Percentiles rank a stretch among this genome's conserved stretches.
phyloP scores from a whole-genome alignment of 805 yeast genomes.

The Nakazawaea molendinolei region DNA sequence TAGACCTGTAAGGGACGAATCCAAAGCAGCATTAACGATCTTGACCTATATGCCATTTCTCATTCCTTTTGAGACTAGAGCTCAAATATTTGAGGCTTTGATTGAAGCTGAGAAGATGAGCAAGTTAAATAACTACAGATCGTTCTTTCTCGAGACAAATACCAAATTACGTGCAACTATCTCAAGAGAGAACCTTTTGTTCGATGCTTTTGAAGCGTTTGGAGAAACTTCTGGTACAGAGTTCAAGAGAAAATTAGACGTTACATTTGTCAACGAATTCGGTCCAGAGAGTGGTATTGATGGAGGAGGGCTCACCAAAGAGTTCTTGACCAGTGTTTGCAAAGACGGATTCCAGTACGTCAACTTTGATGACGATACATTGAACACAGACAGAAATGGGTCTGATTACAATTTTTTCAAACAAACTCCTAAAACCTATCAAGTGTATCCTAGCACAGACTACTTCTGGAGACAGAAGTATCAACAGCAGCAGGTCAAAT shows the following conservation, averaged over 20 bases:
- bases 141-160: constrained; percentile 1
- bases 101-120: constrained; percentile 44
- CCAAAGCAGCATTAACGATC: constrained; percentile 36
- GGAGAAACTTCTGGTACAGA: constrained; percentile 39
- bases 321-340: constrained; percentile 69
- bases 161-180: constrained; percentile 41
- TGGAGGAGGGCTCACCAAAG: constrained; percentile 96
- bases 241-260: constrained; percentile 55
- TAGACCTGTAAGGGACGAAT: constrained; percentile 10
- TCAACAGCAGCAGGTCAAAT: constrained; percentile 19
- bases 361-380: constrained; percentile 13
- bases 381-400: neutral
- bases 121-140: constrained; percentile 17
- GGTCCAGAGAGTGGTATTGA: constrained; percentile 90
- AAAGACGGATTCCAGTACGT: constrained; percentile 54
- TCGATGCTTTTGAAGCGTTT: constrained; percentile 66
- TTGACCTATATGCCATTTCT: constrained; percentile 70
- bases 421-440: constrained; percentile 41
- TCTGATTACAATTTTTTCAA: constrained; percentile 27
- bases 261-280: constrained; percentile 63
- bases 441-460: constrained; percentile 69
- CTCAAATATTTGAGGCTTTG: constrained; percentile 59
- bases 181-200: constrained; percentile 62
- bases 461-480: constrained; percentile 21
- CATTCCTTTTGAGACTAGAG: constrained; percentile 70